Evolutionary conservation across 192 early-diverging fungal species (phyloP).

Genomic region (Funneliformis mosseae): DNA sequence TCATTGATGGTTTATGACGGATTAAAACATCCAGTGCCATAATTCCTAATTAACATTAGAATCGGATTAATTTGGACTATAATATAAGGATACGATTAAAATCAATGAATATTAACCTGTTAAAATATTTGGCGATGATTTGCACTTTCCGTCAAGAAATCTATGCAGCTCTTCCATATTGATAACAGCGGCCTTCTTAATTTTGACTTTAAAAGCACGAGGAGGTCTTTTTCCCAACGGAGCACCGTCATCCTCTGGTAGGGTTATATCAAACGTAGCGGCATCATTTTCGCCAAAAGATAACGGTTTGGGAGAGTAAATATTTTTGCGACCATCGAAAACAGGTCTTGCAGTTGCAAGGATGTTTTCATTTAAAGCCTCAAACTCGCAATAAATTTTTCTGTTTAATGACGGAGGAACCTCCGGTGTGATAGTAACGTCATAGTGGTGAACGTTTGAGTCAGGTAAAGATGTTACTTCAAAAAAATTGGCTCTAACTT

Average conservation of each 20-base stretch:
- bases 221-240: constrained; percentile 42
- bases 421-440: constrained; percentile 73
- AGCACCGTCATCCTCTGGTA: constrained; percentile 47
- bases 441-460: constrained; percentile 80
- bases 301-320: constrained; percentile 64
- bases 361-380: constrained; percentile 49
- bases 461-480: constrained; percentile 64
- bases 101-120: constrained; percentile 55
- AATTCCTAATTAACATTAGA: constrained; percentile 43
- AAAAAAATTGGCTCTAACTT: constrained; percentile 74
- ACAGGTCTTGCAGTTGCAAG: constrained; percentile 66
- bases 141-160: constrained; percentile 51
- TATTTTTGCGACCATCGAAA: constrained; percentile 84
- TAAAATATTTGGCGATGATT: constrained; percentile 5
- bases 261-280: constrained; percentile 62
- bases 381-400: constrained; percentile 65
- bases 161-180: constrained; percentile 62
- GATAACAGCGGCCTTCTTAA: constrained; percentile 68
- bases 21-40: constrained; percentile 82
- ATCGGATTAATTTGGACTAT: neutral
- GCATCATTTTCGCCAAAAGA: constrained; percentile 55
- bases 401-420: constrained; percentile 75
- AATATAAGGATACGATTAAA: neutral
- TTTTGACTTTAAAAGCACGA: constrained; percentile 64
- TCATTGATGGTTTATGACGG: constrained; percentile 76